These are phyloP conservation scores for Penicillium italicum DNA, from an alignment of 2,329 filamentous ascomycete genomes.

Conservation along the genomic window DNA sequence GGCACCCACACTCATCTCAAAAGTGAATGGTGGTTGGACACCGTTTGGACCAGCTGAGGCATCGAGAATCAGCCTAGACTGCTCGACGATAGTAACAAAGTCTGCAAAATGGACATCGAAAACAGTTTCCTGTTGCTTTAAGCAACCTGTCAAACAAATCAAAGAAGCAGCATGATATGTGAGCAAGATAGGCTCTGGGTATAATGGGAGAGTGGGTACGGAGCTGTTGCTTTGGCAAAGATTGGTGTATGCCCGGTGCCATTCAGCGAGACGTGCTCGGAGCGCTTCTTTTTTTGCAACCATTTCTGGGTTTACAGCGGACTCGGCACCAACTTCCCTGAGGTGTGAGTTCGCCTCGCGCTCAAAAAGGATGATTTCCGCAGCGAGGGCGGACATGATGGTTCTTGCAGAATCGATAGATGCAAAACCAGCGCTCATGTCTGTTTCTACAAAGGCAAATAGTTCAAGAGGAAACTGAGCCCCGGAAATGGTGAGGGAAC, in stretches of 20 bases:
- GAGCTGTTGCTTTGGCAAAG: not conserved
- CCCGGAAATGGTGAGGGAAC: constrained; percentile 16
- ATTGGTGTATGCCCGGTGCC: constrained; percentile 10
- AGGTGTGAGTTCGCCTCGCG: constrained; percentile 14
- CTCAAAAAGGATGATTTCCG: constrained; percentile 15
- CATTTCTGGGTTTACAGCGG: constrained; percentile 4
- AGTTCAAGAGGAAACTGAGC: constrained; percentile 4
- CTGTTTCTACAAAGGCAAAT: constrained; percentile 9
- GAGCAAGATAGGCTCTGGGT: constrained; percentile 10
- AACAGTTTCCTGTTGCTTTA: constrained; percentile 13
- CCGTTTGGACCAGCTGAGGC: constrained; percentile 7
- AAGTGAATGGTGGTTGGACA: constrained; percentile 21
- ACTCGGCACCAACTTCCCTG: not conserved
- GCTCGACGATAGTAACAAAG: constrained; percentile 12
- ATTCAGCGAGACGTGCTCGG: constrained; percentile 1
- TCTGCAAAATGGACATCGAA: constrained; percentile 17
- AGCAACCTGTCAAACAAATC: constrained; percentile 13
- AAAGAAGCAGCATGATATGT: constrained; percentile 10
- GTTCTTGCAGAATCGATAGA: constrained; percentile 15
- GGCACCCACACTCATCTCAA: constrained; percentile 22
- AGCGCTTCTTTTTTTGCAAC: constrained; percentile 1
- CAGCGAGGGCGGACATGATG: not conserved
- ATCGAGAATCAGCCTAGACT: constrained; percentile 7
- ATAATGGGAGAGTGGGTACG: not conserved
- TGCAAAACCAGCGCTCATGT: not conserved